Base-by-base conservation (phyloP, 2,329 filamentous ascomycete genomes). In the Verticillium zaregamsianum region DNA sequence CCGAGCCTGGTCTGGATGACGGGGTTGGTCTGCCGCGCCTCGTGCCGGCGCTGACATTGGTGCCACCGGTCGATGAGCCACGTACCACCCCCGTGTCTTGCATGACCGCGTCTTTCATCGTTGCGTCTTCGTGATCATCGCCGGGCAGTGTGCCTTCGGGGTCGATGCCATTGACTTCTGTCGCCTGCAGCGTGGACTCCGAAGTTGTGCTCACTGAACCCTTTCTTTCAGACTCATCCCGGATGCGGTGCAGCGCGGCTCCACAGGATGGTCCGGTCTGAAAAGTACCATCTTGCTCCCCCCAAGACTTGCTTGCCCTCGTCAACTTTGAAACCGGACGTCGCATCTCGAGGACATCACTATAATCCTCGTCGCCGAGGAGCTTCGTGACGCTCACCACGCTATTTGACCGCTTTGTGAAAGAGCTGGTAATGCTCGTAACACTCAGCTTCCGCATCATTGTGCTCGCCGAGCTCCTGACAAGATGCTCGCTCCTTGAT, bases 381-480 rank as follows among this genome's bases (percentile, higher is more conserved):
- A 57, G 58, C 56, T 68, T 73, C 60, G 66, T 64, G 37, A 77
- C 66, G 60, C 73, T 77, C 17, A 77, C 75, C 55, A 81, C 68
- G 66, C 88, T 91, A 45, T 80, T 81, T 1, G 90, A 90, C 62
- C 90, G 86, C 67, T 89, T 90, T 40, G 86, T 85, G 70, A 96
- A 93, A 57, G 90, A 90, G 66, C 85, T 89, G 15, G 90, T 84
- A 66, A 95, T 90, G 72, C 89, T 93, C 57, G 90, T 89, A 69
- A 92, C 89, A 74, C 91, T 96, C 65, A 97, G 83, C 72, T 93
- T 96, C 59, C 93, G 86, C 79, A 97, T 96, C 70, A 97, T 86
- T 1, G 91, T 91, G 39, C 91, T 92, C 14, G 93, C 91, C n/a
- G 90, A 92, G 49, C 86, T 86, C 58, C 90, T 84, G 56, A 95